A percentile compares a stretch with the other conserved stretches of the same genome.
phyloP scores from a whole-genome alignment of 768 basidiomycete genomes.

The Suillus paluster region DNA sequence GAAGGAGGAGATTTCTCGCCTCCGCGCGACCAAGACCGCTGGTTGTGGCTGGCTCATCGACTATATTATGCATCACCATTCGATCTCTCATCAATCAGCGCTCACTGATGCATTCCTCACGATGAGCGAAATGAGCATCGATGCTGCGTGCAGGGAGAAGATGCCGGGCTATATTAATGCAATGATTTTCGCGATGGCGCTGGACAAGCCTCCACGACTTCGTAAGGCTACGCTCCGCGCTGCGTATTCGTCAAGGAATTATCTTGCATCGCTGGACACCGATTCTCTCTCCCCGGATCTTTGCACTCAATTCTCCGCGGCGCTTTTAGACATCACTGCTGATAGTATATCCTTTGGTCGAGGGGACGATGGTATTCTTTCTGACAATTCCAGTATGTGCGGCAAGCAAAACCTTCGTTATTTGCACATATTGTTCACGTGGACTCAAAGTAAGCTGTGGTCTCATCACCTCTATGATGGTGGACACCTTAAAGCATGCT shows the following conservation, averaged over 20 bases:
- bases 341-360: neutral
- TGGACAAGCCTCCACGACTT: slow-evolving; percentile 7
- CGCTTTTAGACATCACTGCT: neutral
- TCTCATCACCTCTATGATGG: slow-evolving; percentile 4
- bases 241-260: slow-evolving; percentile 8
- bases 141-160: neutral
- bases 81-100: slow-evolving; percentile 4
- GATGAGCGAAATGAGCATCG: slow-evolving; percentile 10
- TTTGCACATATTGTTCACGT: slow-evolving; percentile 12
- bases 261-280: slow-evolving; percentile 5
- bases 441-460: slow-evolving; percentile 10
- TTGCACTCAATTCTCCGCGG: slow-evolving; percentile 1
- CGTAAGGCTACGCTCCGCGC: slow-evolving; percentile 11
- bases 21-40: neutral
- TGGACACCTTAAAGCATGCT: slow-evolving; percentile 11
- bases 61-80: slow-evolving; percentile 11
- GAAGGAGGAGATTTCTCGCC: slow-evolving; percentile 1
- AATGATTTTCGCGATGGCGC: slow-evolving; percentile 9
- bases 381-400: neutral
- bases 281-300: neutral
- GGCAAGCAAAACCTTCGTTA: slow-evolving; percentile 12
- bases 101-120: slow-evolving; percentile 14
- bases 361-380: neutral
- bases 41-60: slow-evolving; percentile 13
- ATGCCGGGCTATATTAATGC: slow-evolving; percentile 4